phyloP scores from a whole-genome alignment of 805 yeast species.

The Yamadazyma sp. region DNA sequence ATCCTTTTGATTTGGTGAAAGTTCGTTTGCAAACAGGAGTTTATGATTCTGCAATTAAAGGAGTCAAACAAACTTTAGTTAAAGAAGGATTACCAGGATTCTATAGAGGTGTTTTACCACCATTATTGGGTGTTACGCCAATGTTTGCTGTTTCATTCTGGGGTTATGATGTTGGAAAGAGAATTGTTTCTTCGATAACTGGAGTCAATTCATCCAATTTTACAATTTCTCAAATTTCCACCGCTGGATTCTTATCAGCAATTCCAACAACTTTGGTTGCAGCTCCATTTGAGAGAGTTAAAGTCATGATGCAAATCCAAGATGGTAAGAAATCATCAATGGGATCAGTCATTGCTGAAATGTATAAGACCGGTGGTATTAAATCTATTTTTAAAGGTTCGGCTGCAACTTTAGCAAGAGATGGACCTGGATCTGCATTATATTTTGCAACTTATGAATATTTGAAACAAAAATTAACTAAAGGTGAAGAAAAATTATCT shows the following conservation, averaged over 20 bases:
- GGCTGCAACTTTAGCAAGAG: slow-evolving; percentile 88
- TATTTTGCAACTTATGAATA: slow-evolving; percentile 94
- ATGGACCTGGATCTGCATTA: slow-evolving; percentile 95
- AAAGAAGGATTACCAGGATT: slow-evolving; percentile 77
- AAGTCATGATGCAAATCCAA: slow-evolving; percentile 87
- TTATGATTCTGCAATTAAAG: slow-evolving; percentile 58
- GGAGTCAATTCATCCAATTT: slow-evolving; percentile 43
- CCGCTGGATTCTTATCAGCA: slow-evolving; percentile 94
- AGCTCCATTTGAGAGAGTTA: slow-evolving; percentile 96
- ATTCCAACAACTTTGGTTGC: slow-evolving; percentile 93
- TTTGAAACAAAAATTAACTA: slow-evolving; percentile 61
- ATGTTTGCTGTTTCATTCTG: slow-evolving; percentile 98
- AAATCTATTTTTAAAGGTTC: slow-evolving; percentile 88
- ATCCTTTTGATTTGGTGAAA: slow-evolving; percentile 91
- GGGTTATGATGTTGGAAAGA: slow-evolving; percentile 95
- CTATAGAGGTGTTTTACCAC: slow-evolving; percentile 92
- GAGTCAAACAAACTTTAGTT: slow-evolving; percentile 67
- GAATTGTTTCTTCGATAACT: slow-evolving; percentile 50
- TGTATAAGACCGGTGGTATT: slow-evolving; percentile 79
- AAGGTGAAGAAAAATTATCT: slow-evolving; percentile 54
- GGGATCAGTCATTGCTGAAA: slow-evolving; percentile 59
- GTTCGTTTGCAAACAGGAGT: slow-evolving; percentile 88
- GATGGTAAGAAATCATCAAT: slow-evolving; percentile 43
- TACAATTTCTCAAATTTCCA: slow-evolving; percentile 67
- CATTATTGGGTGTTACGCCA: slow-evolving; percentile 94